phyloP scores from a whole-genome alignment of 1,139 yeast species.

The Suhomyces bolitotheri region DNA sequence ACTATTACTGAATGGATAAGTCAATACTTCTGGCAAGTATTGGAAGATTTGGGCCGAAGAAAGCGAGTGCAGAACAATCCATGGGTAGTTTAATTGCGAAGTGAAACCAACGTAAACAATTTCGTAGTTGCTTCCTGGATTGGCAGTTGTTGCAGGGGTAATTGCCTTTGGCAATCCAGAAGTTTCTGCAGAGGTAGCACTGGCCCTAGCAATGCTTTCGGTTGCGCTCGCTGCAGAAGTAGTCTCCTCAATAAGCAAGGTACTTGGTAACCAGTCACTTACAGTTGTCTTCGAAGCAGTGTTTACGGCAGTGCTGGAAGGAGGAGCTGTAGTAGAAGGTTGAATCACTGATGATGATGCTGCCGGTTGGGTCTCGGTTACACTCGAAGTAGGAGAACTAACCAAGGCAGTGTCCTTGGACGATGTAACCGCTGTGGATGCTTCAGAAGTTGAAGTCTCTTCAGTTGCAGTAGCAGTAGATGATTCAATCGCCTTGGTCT shows the following conservation, averaged over 20 bases:
- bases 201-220: conserved; percentile 33
- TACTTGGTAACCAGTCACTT: conserved; percentile 53
- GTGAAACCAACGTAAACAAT: conserved; percentile 72
- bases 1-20: conserved; percentile 48
- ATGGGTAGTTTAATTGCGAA: conserved; percentile 66
- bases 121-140: conserved; percentile 52
- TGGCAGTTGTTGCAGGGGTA: conserved; percentile 48
- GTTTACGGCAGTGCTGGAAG: conserved; percentile 10
- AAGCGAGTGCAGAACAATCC: conserved; percentile 63
- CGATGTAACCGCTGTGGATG: not conserved
- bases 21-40: conserved; percentile 60
- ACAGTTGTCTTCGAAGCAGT: too few species aligned
- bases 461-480: not conserved
- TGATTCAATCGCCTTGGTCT: conserved; percentile 1
- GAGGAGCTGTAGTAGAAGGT: conserved; percentile 10
- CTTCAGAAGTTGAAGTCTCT: not conserved
- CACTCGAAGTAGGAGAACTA: conserved; percentile 1
- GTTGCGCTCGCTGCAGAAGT: conserved; percentile 29
- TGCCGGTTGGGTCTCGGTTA: conserved; percentile 1
- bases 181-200: conserved; percentile 36
- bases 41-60: conserved; percentile 77
- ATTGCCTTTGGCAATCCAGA: conserved; percentile 70
- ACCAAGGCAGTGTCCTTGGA: not conserved
- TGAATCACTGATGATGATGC: conserved; percentile 8
- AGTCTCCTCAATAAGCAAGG: conserved; percentile 39